phyloP scores from a whole-genome alignment of 2,329 filamentous ascomycete genomes.

The Aspergillus glaucus region DNA sequence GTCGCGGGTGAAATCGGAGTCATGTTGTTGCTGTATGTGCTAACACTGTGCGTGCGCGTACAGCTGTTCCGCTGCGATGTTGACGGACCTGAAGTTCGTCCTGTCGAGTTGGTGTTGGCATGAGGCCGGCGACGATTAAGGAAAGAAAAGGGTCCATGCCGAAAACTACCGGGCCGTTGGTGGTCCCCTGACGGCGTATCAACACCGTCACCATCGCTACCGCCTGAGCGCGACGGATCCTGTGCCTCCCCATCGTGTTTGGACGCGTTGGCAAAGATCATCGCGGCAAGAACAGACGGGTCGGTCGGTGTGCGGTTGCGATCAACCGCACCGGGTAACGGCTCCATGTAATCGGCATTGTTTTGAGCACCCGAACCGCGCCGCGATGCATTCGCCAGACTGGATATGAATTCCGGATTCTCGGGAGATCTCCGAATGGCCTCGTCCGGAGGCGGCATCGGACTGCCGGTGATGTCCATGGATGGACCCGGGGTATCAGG shows the following conservation, averaged over 20 bases:
- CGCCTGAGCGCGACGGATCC: slow-evolving; percentile 6
- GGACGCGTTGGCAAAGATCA: slow-evolving; percentile 20
- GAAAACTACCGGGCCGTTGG: slow-evolving; percentile 25
- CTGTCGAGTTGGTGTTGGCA: slow-evolving; percentile 29
- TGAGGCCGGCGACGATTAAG: slow-evolving; percentile 21
- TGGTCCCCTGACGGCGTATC: slow-evolving; percentile 9
- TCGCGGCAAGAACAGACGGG: slow-evolving; percentile 23
- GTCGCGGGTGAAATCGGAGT: slow-evolving; percentile 38
- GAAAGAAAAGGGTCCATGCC: slow-evolving; percentile 12
- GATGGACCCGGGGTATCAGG: slow-evolving; percentile 30
- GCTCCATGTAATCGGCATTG: slow-evolving; percentile 8
- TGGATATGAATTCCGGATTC: neutral
- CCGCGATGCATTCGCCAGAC: neutral
- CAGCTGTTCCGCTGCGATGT: slow-evolving; percentile 32
- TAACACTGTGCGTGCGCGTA: slow-evolving; percentile 36
- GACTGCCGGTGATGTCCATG: slow-evolving; percentile 28
- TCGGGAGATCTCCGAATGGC: slow-evolving; percentile 15
- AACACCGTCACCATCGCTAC: slow-evolving; percentile 6
- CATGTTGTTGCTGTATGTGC: slow-evolving; percentile 38
- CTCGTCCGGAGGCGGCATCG: slow-evolving; percentile 11
- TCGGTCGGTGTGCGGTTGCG: slow-evolving; percentile 16
- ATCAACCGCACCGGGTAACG: slow-evolving; percentile 2
- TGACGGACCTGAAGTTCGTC: slow-evolving; percentile 26
- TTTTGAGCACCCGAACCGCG: neutral
- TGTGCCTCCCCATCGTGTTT: slow-evolving; percentile 8